Percentiles rank a stretch among this genome's conserved stretches.
Evolutionary conservation across 2,329 filamentous ascomycete genomes (phyloP).

Genomic region (Coniochaeta prunicola): DNA sequence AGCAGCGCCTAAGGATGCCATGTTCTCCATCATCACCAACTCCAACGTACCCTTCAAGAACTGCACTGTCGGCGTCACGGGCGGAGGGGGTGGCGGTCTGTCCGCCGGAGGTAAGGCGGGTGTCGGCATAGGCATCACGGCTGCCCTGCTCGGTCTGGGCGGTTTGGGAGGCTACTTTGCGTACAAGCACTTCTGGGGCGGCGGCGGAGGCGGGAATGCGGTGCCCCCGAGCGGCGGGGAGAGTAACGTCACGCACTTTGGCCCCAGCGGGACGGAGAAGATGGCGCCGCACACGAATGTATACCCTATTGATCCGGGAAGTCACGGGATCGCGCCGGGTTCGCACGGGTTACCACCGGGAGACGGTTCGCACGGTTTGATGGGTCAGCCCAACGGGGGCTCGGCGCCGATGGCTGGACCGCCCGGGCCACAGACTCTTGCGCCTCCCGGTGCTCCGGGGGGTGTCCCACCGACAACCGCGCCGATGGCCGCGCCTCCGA

Average conservation of each 20-base stretch:
- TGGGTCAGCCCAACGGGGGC: not conserved
- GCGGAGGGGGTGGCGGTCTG: conserved; percentile 8
- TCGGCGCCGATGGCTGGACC: not conserved
- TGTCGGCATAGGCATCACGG: conserved; percentile 8
- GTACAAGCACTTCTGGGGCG: not conserved
- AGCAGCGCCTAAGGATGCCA: conserved; percentile 8
- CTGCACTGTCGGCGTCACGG: conserved; percentile 14
- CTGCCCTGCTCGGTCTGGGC: not conserved
- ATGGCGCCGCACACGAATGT: not conserved
- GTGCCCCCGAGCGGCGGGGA: not conserved
- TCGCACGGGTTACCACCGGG: not conserved
- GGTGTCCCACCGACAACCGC: not conserved
- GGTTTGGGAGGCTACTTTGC: not conserved
- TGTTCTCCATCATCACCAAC: conserved; percentile 13
- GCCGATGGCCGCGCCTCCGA: not conserved
- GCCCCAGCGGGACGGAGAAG: not conserved
- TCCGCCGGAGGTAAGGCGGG: conserved; percentile 14
- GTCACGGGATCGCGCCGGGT: not conserved
- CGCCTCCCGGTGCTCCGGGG: not conserved
- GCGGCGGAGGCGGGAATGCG: not conserved
- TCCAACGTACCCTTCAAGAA: conserved; percentile 16
- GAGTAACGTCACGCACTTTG: not conserved
- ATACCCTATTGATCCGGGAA: not conserved
- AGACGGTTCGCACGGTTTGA: not conserved
- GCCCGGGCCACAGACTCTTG: not conserved